Evolutionary conservation across 1,139 yeast genomes (phyloP).

Genomic region (Suhomyces atakaporum): DNA sequence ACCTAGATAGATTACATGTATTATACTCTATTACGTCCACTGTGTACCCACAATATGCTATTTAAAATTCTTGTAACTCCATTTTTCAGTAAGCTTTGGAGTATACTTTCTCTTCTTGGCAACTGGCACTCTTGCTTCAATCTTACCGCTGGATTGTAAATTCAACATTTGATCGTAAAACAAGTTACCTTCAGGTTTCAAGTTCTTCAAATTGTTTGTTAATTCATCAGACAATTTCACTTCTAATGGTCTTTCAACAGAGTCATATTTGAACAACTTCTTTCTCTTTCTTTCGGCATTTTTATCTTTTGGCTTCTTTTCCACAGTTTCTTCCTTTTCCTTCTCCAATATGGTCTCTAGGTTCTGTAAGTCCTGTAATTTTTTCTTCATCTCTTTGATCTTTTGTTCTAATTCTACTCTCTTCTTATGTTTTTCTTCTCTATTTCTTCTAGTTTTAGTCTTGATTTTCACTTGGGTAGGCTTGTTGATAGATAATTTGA

Average conservation of each 20-base stretch:
- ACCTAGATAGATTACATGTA: too few species aligned
- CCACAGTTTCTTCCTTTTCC: conserved; percentile 25
- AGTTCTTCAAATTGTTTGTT: conserved; percentile 76
- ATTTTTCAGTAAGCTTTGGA: conserved; percentile 81
- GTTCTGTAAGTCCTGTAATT: conserved; percentile 58
- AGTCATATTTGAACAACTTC: conserved; percentile 55
- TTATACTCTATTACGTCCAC: too few species aligned
- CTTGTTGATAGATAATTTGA: conserved; percentile 65
- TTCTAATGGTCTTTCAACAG: conserved; percentile 69
- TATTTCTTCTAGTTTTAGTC: conserved; percentile 77
- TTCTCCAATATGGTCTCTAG: conserved; percentile 52
- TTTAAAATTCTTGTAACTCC: conserved; percentile 89
- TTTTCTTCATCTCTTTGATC: conserved; percentile 57
- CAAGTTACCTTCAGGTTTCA: conserved; percentile 90
- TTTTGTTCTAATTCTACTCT: conserved; percentile 56
- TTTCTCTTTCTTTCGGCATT: conserved; percentile 21
- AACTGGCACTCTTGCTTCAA: conserved; percentile 80
- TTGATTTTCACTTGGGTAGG: conserved; percentile 72
- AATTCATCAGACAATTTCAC: conserved; percentile 89
- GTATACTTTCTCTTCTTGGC: conserved; percentile 66
- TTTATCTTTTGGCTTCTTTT: conserved; percentile 18
- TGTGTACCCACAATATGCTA: too few species aligned
- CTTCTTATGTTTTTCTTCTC: conserved; percentile 65
- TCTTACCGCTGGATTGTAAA: conserved; percentile 79
- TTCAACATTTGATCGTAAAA: conserved; percentile 80